phyloP scores from a whole-genome alignment of 345 rosid genomes.

The Salix koriyanagi region DNA sequence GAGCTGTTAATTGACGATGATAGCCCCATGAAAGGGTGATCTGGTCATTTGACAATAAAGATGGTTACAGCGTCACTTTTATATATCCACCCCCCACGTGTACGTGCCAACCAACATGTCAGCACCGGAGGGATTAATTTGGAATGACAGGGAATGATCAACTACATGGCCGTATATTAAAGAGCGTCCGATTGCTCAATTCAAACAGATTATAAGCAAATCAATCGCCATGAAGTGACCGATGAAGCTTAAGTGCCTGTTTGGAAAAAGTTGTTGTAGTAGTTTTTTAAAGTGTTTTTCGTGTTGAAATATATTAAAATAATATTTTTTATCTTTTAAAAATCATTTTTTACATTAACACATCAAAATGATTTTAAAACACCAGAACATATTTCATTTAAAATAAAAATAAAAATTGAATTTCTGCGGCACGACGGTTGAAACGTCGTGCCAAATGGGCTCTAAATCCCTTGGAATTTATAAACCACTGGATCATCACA shows the following conservation, averaged over 20 bases:
- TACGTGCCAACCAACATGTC: slow-evolving; percentile 33
- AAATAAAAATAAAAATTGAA: too few species aligned
- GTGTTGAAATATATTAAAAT: too few species aligned
- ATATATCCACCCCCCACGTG: slow-evolving; percentile 30
- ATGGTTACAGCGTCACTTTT: slow-evolving; percentile 28
- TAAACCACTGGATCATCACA: too few species aligned
- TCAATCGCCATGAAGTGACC: neutral
- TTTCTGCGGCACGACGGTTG: too few species aligned
- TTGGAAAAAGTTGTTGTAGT: too few species aligned
- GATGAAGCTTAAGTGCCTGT: neutral
- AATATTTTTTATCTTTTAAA: too few species aligned
- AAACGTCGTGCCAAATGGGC: too few species aligned
- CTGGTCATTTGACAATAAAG: neutral
- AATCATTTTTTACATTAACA: too few species aligned
- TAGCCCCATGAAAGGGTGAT: neutral
- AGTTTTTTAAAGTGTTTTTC: too few species aligned
- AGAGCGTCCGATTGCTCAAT: neutral
- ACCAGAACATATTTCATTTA: too few species aligned
- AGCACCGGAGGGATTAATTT: neutral
- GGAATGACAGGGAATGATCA: slow-evolving; percentile 14
- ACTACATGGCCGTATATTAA: neutral
- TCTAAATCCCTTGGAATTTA: neutral
- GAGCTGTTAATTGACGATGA: neutral
- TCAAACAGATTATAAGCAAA: neutral
- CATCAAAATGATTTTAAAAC: too few species aligned